Conservation (phyloP, 768 basidiomycete genomes). For the Mycena olivaceomarginata region DNA sequence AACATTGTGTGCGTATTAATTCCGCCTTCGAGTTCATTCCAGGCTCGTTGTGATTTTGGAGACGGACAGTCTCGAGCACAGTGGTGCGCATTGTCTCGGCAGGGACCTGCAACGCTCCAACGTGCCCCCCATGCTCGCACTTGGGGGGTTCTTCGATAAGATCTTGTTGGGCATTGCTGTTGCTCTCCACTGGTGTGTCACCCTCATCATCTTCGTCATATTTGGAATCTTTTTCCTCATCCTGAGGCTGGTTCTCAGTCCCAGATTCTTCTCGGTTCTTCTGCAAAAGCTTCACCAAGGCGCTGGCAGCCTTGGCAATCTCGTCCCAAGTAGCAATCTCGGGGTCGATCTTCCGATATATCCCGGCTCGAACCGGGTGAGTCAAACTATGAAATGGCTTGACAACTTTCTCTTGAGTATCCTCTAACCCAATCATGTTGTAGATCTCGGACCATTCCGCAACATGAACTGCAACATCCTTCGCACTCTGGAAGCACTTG, state of each 20-base stretch:
- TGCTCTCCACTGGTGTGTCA: too few relatives aligned
- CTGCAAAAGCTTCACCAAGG: too few relatives aligned
- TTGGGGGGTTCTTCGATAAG: too few relatives aligned
- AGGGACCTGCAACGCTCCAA: too few relatives aligned
- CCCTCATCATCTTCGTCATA: too few relatives aligned
- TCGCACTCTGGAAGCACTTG: not conserved
- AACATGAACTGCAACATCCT: conserved; percentile 41
- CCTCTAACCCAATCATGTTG: conserved; percentile 46
- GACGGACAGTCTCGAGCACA: not conserved
- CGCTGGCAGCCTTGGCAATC: conserved; percentile 10
- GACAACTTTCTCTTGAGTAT: conserved; percentile 44
- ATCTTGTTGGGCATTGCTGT: too few relatives aligned
- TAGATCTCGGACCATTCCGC: too few relatives aligned
- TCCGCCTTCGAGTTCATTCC: not conserved
- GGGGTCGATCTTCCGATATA: conserved; percentile 35
- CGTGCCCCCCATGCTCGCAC: too few relatives aligned
- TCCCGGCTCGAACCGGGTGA: conserved; percentile 35
- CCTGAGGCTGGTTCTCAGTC: too few relatives aligned
- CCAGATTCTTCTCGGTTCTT: too few relatives aligned
- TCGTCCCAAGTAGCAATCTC: conserved; percentile 34
- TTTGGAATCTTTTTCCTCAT: too few relatives aligned
- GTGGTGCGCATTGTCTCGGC: not conserved
- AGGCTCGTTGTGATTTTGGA: not conserved
- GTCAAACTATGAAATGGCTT: conserved; percentile 49
- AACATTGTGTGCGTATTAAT: not conserved